phyloP scores from a whole-genome alignment of 768 basidiomycete genomes.

The Crepidotus variabilis region DNA sequence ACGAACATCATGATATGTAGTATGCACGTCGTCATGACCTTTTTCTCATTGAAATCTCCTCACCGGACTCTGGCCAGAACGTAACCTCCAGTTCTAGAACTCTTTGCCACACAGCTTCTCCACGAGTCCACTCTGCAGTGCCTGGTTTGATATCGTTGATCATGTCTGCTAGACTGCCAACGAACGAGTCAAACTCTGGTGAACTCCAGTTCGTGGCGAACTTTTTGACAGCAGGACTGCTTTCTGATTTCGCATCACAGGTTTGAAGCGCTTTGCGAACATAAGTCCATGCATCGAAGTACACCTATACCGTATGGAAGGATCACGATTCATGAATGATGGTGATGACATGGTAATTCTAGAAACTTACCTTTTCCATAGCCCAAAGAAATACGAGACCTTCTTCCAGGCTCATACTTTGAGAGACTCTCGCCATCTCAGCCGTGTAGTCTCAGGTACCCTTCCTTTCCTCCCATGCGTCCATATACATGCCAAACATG shows the following conservation, averaged over 20 bases:
- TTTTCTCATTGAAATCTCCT: constrained; percentile 16
- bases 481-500: constrained; percentile 41
- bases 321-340: not conserved
- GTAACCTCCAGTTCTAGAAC: constrained; percentile 57
- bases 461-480: constrained; percentile 49
- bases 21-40: constrained; percentile 2
- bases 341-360: not conserved
- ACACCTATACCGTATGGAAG: constrained; percentile 39
- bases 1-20: not conserved
- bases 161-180: constrained; percentile 42
- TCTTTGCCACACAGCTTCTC: constrained; percentile 52
- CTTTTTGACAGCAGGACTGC: constrained; percentile 30
- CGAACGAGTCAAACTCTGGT: constrained; percentile 50
- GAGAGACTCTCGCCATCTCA: constrained; percentile 55
- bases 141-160: constrained; percentile 40
- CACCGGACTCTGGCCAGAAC: constrained; percentile 54
- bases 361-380: constrained; percentile 62
- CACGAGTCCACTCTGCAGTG: constrained; percentile 29
- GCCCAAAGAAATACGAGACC: constrained; percentile 74
- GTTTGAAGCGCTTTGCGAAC: constrained; percentile 25
- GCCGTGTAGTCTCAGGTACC: constrained; percentile 69
- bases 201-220: constrained; percentile 65
- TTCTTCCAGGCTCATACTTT: constrained; percentile 46
- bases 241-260: constrained; percentile 6
- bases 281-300: constrained; percentile 64